These are phyloP conservation scores for Prunus mume DNA, from an alignment of 306 rosid species.

Conservation along the genomic window DNA sequence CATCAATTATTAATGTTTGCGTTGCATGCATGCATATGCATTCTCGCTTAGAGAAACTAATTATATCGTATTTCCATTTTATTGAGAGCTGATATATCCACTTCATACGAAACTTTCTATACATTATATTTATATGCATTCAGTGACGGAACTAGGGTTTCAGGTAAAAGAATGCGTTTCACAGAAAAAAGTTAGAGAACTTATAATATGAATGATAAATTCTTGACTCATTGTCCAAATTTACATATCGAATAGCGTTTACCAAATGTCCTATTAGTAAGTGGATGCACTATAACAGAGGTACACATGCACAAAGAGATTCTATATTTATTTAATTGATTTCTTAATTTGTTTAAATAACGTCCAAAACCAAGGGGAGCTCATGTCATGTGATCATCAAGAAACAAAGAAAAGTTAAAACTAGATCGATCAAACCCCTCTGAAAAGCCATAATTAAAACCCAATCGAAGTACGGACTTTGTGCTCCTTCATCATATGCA, in stretches of 20 bases:
- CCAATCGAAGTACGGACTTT: background rate
- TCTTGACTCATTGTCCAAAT: background rate
- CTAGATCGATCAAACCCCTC: background rate
- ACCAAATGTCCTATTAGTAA: background rate
- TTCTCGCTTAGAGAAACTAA: background rate
- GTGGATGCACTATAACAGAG: background rate
- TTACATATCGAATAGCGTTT: background rate
- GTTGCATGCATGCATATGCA: background rate
- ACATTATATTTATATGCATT: too few relatives aligned
- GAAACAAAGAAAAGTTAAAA: background rate
- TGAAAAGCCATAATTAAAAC: background rate
- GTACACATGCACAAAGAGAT: background rate
- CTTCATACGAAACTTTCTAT: background rate
- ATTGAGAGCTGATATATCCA: background rate
- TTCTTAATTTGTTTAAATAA: background rate
- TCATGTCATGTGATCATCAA: constrained; percentile 15
- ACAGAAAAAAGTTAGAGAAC: too few relatives aligned
- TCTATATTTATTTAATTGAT: background rate
- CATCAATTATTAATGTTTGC: background rate
- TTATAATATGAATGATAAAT: background rate
- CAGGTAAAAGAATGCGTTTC: background rate
- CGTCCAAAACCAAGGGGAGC: background rate
- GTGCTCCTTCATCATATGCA: constrained; percentile 30
- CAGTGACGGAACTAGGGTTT: too few relatives aligned
- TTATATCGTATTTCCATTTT: background rate